Conservation (phyloP, 495 filamentous ascomycete species). For the Penicillium cataractarum region DNA sequence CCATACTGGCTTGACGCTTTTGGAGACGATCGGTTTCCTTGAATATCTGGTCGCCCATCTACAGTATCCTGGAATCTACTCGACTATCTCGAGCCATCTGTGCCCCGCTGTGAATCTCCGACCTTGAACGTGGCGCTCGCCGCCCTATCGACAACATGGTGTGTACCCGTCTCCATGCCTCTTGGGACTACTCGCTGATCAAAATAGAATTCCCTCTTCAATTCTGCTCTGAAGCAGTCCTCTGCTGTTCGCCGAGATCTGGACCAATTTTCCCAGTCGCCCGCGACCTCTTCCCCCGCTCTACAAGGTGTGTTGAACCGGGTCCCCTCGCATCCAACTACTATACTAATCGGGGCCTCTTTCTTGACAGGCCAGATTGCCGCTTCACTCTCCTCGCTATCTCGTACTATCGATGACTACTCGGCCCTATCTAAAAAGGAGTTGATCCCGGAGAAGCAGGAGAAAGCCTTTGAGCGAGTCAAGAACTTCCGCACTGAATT, state of each 20-base stretch:
- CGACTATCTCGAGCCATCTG: background rate
- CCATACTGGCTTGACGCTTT: background rate
- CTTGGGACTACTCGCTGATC: background rate
- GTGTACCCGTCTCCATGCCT: background rate
- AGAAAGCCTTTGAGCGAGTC: constrained; percentile 85
- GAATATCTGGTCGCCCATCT: background rate
- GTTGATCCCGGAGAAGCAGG: constrained; percentile 80
- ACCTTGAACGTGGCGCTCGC: constrained; percentile 5
- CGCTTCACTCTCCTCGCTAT: constrained; percentile 83
- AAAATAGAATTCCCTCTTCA: constrained; percentile 84
- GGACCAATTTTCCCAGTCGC: constrained; percentile 67
- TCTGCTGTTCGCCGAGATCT: constrained; percentile 86
- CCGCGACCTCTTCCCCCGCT: constrained; percentile 62
- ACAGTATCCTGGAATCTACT: background rate
- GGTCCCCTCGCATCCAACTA: background rate
- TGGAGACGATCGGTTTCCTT: background rate
- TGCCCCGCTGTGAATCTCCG: background rate
- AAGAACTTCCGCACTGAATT: constrained; percentile 86
- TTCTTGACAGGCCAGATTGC: constrained; percentile 67
- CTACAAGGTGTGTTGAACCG: constrained; percentile 56
- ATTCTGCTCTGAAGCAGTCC: constrained; percentile 91
- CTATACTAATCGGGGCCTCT: constrained; percentile 30
- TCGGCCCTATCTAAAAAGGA: constrained; percentile 82
- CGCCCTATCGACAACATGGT: constrained; percentile 27
- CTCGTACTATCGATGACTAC: constrained; percentile 94